phyloP scores from a whole-genome alignment of 768 basidiomycete genomes.

The Boletus subcaerulescens region DNA sequence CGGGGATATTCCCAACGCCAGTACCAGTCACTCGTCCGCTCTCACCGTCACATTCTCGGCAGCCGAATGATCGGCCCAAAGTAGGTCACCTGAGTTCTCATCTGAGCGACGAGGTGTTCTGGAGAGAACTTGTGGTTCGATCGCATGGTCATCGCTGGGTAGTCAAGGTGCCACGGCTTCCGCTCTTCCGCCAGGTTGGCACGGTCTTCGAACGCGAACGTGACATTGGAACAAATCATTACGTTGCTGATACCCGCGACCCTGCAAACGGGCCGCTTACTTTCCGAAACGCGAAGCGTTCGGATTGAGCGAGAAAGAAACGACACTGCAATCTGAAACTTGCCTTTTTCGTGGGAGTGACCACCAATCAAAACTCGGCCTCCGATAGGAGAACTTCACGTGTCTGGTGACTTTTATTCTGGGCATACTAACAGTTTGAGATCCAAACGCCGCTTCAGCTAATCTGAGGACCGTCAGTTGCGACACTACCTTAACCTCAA shows the following conservation, averaged over 20 bases:
- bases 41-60: slow-evolving; percentile 9
- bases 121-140: background rate
- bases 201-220: background rate
- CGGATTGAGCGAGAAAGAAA: background rate
- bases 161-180: background rate
- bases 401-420: background rate
- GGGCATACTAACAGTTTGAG: background rate
- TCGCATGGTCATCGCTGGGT: background rate
- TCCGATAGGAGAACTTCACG: background rate
- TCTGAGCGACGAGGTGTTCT: background rate
- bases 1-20: slow-evolving; percentile 6
- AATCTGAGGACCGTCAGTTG: slow-evolving; percentile 10
- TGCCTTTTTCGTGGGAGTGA: slow-evolving; percentile 14
- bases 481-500: background rate
- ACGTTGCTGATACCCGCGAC: slow-evolving; percentile 14
- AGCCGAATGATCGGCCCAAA: slow-evolving; percentile 1
- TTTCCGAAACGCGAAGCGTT: slow-evolving; percentile 3
- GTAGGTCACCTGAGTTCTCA: slow-evolving; percentile 2
- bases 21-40: slow-evolving; percentile 8
- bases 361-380: slow-evolving; percentile 1
- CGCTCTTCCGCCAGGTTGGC: background rate
- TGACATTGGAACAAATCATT: slow-evolving; percentile 6
- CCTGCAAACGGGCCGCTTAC: slow-evolving; percentile 9
- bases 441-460: slow-evolving; percentile 17
- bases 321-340: background rate